Conservation (phyloP, 495 filamentous ascomycete species). For the Pyronema domesticum region DNA sequence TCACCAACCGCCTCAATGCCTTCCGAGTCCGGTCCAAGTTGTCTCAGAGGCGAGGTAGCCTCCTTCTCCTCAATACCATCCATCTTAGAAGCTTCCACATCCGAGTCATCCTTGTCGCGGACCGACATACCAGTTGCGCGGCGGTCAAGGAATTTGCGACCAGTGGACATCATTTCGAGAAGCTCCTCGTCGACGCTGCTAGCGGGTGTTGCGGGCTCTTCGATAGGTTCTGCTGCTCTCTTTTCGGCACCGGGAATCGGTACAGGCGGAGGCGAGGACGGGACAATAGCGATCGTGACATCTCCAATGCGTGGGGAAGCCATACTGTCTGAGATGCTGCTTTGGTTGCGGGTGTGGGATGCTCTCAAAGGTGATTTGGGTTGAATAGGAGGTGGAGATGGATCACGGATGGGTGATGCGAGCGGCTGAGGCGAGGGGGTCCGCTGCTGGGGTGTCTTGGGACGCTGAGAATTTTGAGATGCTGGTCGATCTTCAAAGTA, state of each 20-base stretch:
- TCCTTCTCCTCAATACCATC: background rate
- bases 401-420: background rate
- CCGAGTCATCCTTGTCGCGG: background rate
- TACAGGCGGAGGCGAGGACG: background rate
- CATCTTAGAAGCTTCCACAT: background rate
- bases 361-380: conserved; percentile 5
- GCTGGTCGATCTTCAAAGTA: conserved; percentile 16
- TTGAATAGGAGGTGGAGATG: conserved; percentile 6
- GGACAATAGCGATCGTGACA: background rate
- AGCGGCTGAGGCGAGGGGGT: background rate
- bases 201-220: background rate
- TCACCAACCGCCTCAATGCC: conserved; percentile 21
- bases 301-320: background rate
- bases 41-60: background rate
- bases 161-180: conserved; percentile 20
- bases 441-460: too few relatives aligned
- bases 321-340: background rate
- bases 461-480: too few relatives aligned
- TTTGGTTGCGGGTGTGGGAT: background rate
- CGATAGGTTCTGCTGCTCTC: background rate
- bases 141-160: conserved; percentile 13
- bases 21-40: conserved; percentile 21
- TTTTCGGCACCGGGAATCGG: background rate
- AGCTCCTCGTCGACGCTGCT: conserved; percentile 14
- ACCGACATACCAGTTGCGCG: background rate